A percentile compares a stretch with the other conserved stretches of the same genome.
These are phyloP conservation scores for Mortierella hygrophila DNA, from an alignment of 192 early-diverging fungal genomes.

Conservation along the genomic window DNA sequence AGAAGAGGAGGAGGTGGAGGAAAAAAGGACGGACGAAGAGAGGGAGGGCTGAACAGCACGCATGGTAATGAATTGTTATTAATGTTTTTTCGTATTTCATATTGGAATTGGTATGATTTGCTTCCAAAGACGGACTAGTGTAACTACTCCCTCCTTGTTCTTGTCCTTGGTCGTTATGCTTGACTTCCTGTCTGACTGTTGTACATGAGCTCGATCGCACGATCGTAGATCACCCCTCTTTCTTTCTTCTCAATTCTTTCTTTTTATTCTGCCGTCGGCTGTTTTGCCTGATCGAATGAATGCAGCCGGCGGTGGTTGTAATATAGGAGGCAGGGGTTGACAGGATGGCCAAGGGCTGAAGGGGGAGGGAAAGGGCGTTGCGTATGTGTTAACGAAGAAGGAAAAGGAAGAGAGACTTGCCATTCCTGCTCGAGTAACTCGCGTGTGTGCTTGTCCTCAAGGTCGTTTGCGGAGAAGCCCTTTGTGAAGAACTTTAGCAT, in stretches of 20 bases:
- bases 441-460: slow-evolving; percentile 51
- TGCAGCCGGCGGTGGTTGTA: too few species aligned
- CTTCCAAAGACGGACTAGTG: slow-evolving; percentile 38
- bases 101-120: neutral
- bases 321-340: too few species aligned
- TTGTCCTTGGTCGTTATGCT: neutral
- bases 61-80: neutral
- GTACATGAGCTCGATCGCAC: neutral
- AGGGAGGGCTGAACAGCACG: neutral
- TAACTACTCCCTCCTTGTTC: neutral
- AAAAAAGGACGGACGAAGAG: neutral
- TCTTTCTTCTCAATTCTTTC: too few species aligned
- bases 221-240: too few species aligned
- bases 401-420: slow-evolving; percentile 34
- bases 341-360: too few species aligned
- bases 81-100: neutral
- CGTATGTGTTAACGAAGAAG: neutral
- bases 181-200: neutral
- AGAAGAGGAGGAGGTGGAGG: neutral
- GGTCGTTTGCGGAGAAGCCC: slow-evolving; percentile 44
- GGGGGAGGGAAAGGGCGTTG: too few species aligned
- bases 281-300: too few species aligned
- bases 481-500: slow-evolving; percentile 55
- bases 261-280: too few species aligned
- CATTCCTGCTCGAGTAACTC: slow-evolving; percentile 49